These are phyloP conservation scores for Xerocomellus amylosporus DNA, from an alignment of 768 basidiomycete species.

Conservation along the genomic window DNA sequence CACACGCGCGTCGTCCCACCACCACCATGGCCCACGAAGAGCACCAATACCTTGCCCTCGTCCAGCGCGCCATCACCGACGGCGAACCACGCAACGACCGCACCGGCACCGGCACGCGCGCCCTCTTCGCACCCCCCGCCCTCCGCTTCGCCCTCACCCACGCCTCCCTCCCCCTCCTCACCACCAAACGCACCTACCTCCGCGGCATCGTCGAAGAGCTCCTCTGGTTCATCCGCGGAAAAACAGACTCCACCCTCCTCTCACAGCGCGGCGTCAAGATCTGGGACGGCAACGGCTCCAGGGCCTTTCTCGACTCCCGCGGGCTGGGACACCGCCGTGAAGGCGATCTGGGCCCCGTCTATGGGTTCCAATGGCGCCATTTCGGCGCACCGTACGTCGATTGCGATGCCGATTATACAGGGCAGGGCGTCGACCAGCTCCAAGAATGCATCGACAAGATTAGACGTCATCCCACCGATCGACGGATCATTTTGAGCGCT, in stretches of 20 bases:
- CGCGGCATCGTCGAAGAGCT: slow-evolving; percentile 92
- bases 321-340: slow-evolving; percentile 82
- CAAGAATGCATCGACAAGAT: slow-evolving; percentile 88
- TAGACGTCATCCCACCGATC: slow-evolving; percentile 87
- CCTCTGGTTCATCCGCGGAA: slow-evolving; percentile 88
- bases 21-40: slow-evolving; percentile 65
- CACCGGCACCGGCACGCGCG: slow-evolving; percentile 91
- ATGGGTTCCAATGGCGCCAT: slow-evolving; percentile 96
- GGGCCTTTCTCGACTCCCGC: slow-evolving; percentile 78
- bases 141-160: slow-evolving; percentile 85
- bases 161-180: slow-evolving; percentile 79
- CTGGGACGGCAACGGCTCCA: slow-evolving; percentile 96
- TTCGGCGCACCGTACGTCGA: slow-evolving; percentile 84
- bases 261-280: slow-evolving; percentile 86
- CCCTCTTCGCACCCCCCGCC: slow-evolving; percentile 87
- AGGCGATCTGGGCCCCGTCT: slow-evolving; percentile 95
- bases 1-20: slow-evolving; percentile 6
- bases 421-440: slow-evolving; percentile 91
- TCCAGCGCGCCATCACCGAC: slow-evolving; percentile 65
- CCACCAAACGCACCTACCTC: slow-evolving; percentile 92
- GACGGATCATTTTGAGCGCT: slow-evolving; percentile 90
- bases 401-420: slow-evolving; percentile 72
- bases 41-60: slow-evolving; percentile 83
- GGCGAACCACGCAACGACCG: slow-evolving; percentile 86
- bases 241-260: slow-evolving; percentile 76